Base-by-base conservation (phyloP, 805 yeast genomes). In the Wickerhamomyces bisporus region DNA sequence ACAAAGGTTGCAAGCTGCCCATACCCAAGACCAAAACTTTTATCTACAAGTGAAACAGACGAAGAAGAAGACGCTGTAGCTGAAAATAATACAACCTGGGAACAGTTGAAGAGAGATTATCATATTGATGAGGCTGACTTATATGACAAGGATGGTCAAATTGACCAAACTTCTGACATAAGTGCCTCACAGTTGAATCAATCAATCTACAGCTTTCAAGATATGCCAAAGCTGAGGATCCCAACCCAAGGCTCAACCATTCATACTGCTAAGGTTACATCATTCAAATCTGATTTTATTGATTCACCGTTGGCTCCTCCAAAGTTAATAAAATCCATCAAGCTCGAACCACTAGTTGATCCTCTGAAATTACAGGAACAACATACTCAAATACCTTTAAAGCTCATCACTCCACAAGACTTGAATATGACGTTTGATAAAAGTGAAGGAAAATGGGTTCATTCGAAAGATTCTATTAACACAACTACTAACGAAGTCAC, bases 401-500 rank as follows among this genome's bases (percentile, higher is more conserved):
- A 39, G 10, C 31, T 53, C 15, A 50, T 54, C 6, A 44, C 57
- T 3, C 59, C 59, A 3, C 21, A 39, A 19, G 56, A 53, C 16
- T 38, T 47, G 17, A 43, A 46, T 2, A 54, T 54, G 59, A 33
- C 41, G 1, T 54, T 36, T 40, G 55, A 51, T 26, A 18, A 41
- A 4, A 16, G 15, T 5, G 10, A 26, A 17, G 38, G 39, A 18
- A 45, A 42, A 36, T 54, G 59, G 59, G 38, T 47, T 12, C 32
- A 38, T 32, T 40, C 38, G 13, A 45, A 40, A 5, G 41, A 44
- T 6, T 40, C 42, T 17, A 38, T 35, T 18, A 38, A 44, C 1
- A 31, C 45, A 8, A 42, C 45, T 8, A 48, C 50, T 27, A 38
- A 35, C 24, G 23, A 39, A 18, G 68, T 70, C 2, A 72, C 78